phyloP scores from a whole-genome alignment of 2,329 filamentous ascomycete species.

The Bipolaris bicolor region DNA sequence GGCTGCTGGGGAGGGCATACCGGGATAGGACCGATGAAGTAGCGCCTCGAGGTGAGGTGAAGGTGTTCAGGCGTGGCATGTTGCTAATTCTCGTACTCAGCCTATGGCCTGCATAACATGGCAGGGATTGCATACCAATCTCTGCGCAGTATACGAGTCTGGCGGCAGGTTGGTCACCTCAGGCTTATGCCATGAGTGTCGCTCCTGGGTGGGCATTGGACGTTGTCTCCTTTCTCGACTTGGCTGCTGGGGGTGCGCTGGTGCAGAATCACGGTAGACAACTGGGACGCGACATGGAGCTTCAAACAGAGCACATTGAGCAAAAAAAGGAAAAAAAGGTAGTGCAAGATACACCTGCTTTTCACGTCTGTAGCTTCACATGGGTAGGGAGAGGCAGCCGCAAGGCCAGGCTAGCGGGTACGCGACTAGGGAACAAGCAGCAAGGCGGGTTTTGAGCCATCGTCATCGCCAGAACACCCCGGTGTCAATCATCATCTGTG shows the following conservation, averaged over 20 bases:
- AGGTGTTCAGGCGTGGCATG: constrained; percentile 68
- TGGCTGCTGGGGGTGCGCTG: constrained; percentile 25
- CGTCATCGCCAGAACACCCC: constrained; percentile 31
- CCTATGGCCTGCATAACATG: background rate
- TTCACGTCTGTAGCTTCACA: constrained; percentile 12
- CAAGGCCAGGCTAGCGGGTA: constrained; percentile 17
- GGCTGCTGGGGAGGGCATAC: constrained; percentile 28
- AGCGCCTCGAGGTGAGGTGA: constrained; percentile 65
- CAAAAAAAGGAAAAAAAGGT: background rate
- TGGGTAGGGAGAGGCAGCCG: constrained; percentile 25
- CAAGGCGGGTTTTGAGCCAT: background rate
- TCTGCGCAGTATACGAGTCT: constrained; percentile 61
- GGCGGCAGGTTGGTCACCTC: constrained; percentile 48
- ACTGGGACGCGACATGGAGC: constrained; percentile 15
- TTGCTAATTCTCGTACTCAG: constrained; percentile 50
- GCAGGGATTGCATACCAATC: constrained; percentile 53
- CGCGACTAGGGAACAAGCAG: constrained; percentile 23
- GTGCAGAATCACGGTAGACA: constrained; percentile 15
- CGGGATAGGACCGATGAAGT: constrained; percentile 70
- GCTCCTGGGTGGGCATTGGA: constrained; percentile 40
- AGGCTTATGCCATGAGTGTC: constrained; percentile 45
- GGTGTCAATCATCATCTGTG: constrained; percentile 31
- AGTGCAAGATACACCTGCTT: constrained; percentile 10
- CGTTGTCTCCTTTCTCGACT: constrained; percentile 22
- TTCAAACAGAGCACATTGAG: constrained; percentile 26